Base-by-base conservation (phyloP, 164 flowering plant species). In the Paratinospora sagittata region DNA sequence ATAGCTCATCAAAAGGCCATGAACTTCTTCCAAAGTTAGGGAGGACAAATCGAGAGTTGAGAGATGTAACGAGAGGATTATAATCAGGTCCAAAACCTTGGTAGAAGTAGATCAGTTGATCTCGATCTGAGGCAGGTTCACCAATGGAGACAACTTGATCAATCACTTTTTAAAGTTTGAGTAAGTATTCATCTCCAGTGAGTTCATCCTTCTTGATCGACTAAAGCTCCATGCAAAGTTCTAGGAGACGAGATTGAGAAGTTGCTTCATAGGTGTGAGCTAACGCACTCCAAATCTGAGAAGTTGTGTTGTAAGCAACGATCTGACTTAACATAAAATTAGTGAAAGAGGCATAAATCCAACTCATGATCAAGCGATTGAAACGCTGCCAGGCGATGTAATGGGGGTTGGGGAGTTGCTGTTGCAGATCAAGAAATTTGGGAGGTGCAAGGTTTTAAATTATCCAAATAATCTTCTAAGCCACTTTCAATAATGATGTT, bases 271-370 rank as follows among this genome's bases (percentile, higher is more conserved):
- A 72, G 8, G 26, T 61, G 37, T 11, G 11, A 67, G 26, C 6
- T 13, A 16, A 75, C 80, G 84, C 83, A 83, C 78, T 80, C 75
- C 77, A 78, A 78, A 69, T 37, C 5, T 65, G 77, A 72, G 27
- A 68, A 72, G 76, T 80, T 78, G 80, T 80, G 77, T 72, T 74
- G 70, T 72, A 71, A 78, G 79, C 13, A 65, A 3, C 7, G 67
- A 33, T 5, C 7, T 33, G 16, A 27, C 10, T 16, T 1, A 57
- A 2, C n/a, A 65, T n/a, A 10, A 24, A 41, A 6, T 65, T 24
- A 13, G 47, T 0, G 27, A 34, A 45, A 2, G 68, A 34, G 3
- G 2, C 66, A 63, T 63, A 26, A 16, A 63, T 63, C 30, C 27
- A 27, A 13, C 37, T 27, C 19, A 63, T 27, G 5, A 63, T 2